phyloP scores from a whole-genome alignment of 768 basidiomycete species.

The Tubosaeta sp. region DNA sequence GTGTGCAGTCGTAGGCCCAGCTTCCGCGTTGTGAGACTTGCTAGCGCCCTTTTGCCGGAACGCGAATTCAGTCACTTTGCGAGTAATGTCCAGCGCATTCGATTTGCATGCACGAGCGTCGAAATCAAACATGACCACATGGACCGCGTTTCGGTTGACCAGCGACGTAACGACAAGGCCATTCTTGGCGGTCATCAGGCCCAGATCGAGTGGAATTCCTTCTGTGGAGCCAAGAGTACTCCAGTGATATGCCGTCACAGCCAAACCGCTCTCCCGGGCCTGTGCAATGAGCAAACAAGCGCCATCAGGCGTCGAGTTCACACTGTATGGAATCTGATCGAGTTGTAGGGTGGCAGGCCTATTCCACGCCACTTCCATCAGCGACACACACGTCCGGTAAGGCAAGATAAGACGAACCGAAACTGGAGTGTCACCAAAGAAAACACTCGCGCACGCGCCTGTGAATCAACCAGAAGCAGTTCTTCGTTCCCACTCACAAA shows the following conservation, averaged over 20 bases:
- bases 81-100: slow-evolving; percentile 47
- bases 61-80: slow-evolving; percentile 51
- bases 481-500: slow-evolving; percentile 53
- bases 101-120: slow-evolving; percentile 35
- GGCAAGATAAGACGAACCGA: slow-evolving; percentile 31
- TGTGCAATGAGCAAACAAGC: slow-evolving; percentile 45
- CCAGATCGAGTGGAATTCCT: slow-evolving; percentile 39
- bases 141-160: slow-evolving; percentile 36
- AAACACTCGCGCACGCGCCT: slow-evolving; percentile 42
- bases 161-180: slow-evolving; percentile 42
- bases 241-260: slow-evolving; percentile 46
- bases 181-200: slow-evolving; percentile 17
- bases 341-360: slow-evolving; percentile 47
- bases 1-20: slow-evolving; percentile 29
- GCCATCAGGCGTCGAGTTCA: slow-evolving; percentile 48
- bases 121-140: slow-evolving; percentile 41
- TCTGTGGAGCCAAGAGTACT: slow-evolving; percentile 48
- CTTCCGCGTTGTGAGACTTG: neutral
- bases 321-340: slow-evolving; percentile 24
- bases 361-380: neutral
- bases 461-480: slow-evolving; percentile 45
- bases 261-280: slow-evolving; percentile 5
- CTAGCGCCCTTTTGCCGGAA: slow-evolving; percentile 43
- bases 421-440: slow-evolving; percentile 52
- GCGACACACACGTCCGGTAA: neutral